Evolutionary conservation across 2,329 filamentous ascomycete species (phyloP).

Genomic region (Aureobasidium musti): DNA sequence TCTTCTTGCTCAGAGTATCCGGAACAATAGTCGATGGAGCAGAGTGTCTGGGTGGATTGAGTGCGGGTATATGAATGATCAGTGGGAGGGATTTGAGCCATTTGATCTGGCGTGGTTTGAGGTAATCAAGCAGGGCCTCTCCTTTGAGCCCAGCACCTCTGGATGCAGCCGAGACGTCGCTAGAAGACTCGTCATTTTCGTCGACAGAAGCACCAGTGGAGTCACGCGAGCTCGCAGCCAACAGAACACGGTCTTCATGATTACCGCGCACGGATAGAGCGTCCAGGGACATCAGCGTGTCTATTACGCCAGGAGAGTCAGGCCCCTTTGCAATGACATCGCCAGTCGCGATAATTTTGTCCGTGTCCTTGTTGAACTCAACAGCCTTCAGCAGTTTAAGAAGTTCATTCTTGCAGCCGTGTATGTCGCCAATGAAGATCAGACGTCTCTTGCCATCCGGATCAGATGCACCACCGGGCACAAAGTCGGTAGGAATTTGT

Average conservation of each 20-base stretch:
- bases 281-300: conserved; percentile 69
- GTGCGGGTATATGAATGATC: conserved; percentile 41
- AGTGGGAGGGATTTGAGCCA: conserved; percentile 42
- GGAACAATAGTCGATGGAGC: background rate
- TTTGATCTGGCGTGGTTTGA: conserved; percentile 37
- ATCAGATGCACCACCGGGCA: conserved; percentile 41
- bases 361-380: conserved; percentile 61
- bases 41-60: background rate
- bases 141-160: conserved; percentile 24
- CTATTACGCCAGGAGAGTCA: conserved; percentile 75
- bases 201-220: conserved; percentile 25
- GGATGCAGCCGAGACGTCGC: background rate
- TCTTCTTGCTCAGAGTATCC: background rate
- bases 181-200: conserved; percentile 17
- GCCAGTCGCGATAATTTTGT: conserved; percentile 75
- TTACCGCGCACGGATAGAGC: conserved; percentile 88
- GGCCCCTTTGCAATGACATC: conserved; percentile 87
- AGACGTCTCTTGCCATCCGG: conserved; percentile 58
- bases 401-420: conserved; percentile 74
- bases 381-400: conserved; percentile 65
- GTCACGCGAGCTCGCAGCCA: conserved; percentile 40
- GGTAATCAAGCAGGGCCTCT: conserved; percentile 20
- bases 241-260: conserved; percentile 85
- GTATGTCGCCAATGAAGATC: conserved; percentile 86
- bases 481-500: conserved; percentile 48